Evolutionary conservation across 1,139 yeast species (phyloP), one percentile per base, ranked within the genome.

Genomic region (Diutina neorugosa): DNA sequence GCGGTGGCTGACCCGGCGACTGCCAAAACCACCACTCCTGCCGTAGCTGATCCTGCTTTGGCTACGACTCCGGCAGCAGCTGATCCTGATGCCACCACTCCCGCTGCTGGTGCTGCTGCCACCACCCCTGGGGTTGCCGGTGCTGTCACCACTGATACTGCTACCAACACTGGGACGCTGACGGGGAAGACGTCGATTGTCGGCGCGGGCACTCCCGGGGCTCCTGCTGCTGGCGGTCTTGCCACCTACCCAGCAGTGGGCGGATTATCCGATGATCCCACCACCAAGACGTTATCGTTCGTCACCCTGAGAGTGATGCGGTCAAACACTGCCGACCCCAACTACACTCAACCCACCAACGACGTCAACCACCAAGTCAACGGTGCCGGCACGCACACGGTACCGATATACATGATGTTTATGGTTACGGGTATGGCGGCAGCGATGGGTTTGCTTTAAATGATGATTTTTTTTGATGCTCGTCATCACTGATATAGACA

Each of bases 241-340:
- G 31, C 12, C 5, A 25, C 48, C 9, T 12, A 25, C 18, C n/a
- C 31, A 14, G 48, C 48, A 19, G 34, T 19, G 12, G 34, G 48
- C 12, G 25, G 27, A 18, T 11, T n/a, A 8, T 43, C 46, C 14
- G 46, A 44, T 11, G 48, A 44, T 16, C 48, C 48, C 23, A 44
- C 23, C 19, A 44, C 48, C 25, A 21, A 44, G 14, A 8, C 48
- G 14, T 14, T 44, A 7, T 11, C 48, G 12, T 44, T 44, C n/a
- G 48, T 44, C 16, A 44, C 48, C 6, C 48, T 44, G 48, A 44
- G 48, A 23, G 48, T 44, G 11, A 44, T 44, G 14, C 31, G 48
- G 16, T 31, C 37, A n/a, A 44, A 23, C 34, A 44, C 48, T n/a
- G 37, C 31, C 11, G 16, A 21, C 14, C 31, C n/a, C 34, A 12